phyloP scores from a whole-genome alignment of 306 rosid genomes.

The Quercus aquifolioides region DNA sequence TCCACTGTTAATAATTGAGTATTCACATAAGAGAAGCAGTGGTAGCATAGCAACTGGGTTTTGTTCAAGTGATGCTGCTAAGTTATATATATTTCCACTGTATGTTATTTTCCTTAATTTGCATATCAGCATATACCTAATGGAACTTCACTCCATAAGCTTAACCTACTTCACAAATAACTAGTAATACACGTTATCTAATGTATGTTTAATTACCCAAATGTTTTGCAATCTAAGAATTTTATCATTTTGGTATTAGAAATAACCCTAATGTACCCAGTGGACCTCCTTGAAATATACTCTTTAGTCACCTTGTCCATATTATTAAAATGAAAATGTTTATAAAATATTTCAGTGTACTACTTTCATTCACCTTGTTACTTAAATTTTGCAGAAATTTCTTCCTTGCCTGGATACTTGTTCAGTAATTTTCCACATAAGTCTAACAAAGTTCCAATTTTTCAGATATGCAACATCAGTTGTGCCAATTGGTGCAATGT shows the following conservation, averaged over 20 bases:
- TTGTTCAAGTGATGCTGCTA: neutral
- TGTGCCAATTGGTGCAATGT: conserved; percentile 95
- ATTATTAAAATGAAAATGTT: neutral
- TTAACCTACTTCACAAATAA: neutral
- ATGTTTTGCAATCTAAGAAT: neutral
- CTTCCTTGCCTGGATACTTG: neutral
- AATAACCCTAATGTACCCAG: neutral
- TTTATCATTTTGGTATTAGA: neutral
- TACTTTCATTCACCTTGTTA: neutral
- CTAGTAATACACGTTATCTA: too few species aligned
- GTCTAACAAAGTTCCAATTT: conserved; percentile 33
- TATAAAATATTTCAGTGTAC: neutral
- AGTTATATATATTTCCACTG: neutral
- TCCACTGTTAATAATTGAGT: too few species aligned
- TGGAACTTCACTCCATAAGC: neutral
- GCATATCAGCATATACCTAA: neutral
- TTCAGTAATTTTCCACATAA: conserved; percentile 2
- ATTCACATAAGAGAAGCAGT: too few species aligned
- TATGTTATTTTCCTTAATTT: neutral
- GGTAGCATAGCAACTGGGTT: neutral
- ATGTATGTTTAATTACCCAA: too few species aligned
- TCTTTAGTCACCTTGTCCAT: neutral
- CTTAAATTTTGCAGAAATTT: neutral
- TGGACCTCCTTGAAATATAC: neutral
- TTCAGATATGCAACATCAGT: conserved; percentile 87